A percentile compares a stretch with the other conserved stretches of the same genome.
Conservation (phyloP, 1,284 basidiomycete species). For the Naganishia sp. region DNA sequence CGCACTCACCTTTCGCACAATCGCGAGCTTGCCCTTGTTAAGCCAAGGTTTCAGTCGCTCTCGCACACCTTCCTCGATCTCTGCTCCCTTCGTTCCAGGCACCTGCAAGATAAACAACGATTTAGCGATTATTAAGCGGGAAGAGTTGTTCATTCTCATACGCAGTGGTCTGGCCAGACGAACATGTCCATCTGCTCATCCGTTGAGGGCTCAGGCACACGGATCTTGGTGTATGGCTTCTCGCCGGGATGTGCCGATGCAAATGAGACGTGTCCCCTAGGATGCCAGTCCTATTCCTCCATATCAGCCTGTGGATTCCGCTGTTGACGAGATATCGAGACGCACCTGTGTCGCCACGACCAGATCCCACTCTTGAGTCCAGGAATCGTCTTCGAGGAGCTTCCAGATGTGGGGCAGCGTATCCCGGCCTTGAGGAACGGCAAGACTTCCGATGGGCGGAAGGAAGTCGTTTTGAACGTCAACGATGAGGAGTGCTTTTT, state of each 20-base stretch:
- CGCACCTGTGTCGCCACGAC: constrained; percentile 59
- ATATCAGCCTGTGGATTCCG: background rate
- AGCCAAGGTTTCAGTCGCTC: constrained; percentile 31
- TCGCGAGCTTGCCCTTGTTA: constrained; percentile 38
- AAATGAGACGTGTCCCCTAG: constrained; percentile 64
- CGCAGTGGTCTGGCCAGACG: constrained; percentile 64
- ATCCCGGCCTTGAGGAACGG: constrained; percentile 57
- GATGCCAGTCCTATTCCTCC: constrained; percentile 58
- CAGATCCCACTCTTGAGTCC: constrained; percentile 54
- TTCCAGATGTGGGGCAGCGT: constrained; percentile 58
- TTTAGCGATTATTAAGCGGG: constrained; percentile 4
- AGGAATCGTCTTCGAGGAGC: constrained; percentile 56
- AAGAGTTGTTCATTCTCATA: constrained; percentile 37
- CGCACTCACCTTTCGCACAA: constrained; percentile 45
- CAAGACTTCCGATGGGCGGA: constrained; percentile 62
- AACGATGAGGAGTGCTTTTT: constrained; percentile 59
- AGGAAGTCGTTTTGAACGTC: constrained; percentile 69
- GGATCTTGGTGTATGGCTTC: constrained; percentile 55
- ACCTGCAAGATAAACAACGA: constrained; percentile 29
- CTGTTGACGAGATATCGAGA: background rate
- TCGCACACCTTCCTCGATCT: constrained; percentile 42
- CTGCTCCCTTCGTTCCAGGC: constrained; percentile 43
- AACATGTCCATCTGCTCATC: constrained; percentile 55
- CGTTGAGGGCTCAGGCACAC: constrained; percentile 39
- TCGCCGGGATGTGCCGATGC: constrained; percentile 58